Percentiles rank a stretch among this genome's conserved stretches.
Evolutionary conservation across 352 stramenopile species (phyloP).

Genomic region (Blastocystis sp.): DNA sequence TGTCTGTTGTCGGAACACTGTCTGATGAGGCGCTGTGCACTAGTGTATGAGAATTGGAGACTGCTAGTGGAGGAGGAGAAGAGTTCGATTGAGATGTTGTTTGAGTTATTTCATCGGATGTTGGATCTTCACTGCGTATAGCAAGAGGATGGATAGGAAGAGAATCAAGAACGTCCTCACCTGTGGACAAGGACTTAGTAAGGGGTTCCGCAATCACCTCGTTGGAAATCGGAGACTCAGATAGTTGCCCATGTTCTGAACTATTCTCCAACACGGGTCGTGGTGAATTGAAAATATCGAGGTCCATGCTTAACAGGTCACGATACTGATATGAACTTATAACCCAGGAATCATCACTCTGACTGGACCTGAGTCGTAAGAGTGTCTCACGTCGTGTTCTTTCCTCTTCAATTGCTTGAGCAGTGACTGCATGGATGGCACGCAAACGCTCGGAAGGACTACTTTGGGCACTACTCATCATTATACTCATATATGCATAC

Average conservation of each 20-base stretch:
- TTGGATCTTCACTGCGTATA: no score
- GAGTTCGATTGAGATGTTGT: no score
- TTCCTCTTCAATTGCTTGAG: constrained; percentile 47
- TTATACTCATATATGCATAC: neutral
- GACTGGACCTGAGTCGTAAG: neutral
- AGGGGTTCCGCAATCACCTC: neutral
- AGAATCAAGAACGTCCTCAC: neutral
- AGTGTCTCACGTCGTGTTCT: constrained; percentile 3
- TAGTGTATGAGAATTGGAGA: no score
- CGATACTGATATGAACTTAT: constrained; percentile 31
- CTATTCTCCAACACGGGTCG: neutral
- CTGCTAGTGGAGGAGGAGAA: no score
- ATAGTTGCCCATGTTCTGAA: neutral
- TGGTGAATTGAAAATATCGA: constrained; percentile 17
- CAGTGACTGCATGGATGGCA: constrained; percentile 12
- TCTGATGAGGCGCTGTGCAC: no score
- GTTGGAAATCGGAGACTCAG: neutral
- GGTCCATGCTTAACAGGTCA: constrained; percentile 22
- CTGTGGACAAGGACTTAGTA: neutral
- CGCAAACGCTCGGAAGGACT: neutral
- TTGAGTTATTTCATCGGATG: no score
- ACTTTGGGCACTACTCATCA: no score
- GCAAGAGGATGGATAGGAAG: neutral
- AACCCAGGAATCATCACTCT: neutral
- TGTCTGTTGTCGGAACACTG: no score